Evolutionary conservation across 495 filamentous ascomycete species (phyloP).

Genomic region (Bacidia gigantensis): DNA sequence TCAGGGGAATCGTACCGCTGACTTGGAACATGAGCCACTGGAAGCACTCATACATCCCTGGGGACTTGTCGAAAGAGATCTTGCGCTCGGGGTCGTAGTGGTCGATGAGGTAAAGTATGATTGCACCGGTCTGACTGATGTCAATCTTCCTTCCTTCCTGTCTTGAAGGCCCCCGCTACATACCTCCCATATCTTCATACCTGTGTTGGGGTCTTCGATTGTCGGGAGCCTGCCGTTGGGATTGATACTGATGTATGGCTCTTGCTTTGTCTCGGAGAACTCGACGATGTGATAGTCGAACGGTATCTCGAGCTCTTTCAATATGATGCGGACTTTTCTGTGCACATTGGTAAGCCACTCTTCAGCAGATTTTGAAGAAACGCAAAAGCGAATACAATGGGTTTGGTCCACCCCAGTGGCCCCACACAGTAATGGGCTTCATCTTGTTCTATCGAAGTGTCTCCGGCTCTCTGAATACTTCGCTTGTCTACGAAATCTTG

Average conservation of each 20-base stretch:
- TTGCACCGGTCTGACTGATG: neutral
- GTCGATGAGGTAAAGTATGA: constrained; percentile 41
- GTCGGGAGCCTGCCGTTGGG: constrained; percentile 46
- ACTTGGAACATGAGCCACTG: constrained; percentile 32
- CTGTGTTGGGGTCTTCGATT: constrained; percentile 31
- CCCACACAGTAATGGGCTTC: neutral
- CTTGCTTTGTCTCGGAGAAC: constrained; percentile 36
- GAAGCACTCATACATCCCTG: constrained; percentile 22
- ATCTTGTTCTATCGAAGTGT: too few species aligned
- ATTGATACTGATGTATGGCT: constrained; percentile 36
- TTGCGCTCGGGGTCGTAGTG: constrained; percentile 41
- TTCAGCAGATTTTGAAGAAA: too few species aligned
- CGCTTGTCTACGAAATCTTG: too few species aligned
- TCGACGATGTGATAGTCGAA: constrained; percentile 21
- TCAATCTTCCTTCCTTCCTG: too few species aligned
- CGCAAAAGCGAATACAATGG: too few species aligned
- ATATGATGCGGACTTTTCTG: constrained; percentile 39
- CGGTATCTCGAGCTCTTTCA: constrained; percentile 26
- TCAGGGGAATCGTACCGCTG: neutral
- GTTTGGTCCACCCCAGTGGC: neutral
- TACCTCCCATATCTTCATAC: constrained; percentile 28
- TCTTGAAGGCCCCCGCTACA: neutral
- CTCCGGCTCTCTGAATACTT: too few species aligned
- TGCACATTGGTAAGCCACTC: too few species aligned
- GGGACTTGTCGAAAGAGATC: constrained; percentile 27